Evolutionary conservation across 1,139 yeast genomes (phyloP), one percentile per base, ranked within the genome.

Genomic region (Blastobotrys petasosporus): DNA sequence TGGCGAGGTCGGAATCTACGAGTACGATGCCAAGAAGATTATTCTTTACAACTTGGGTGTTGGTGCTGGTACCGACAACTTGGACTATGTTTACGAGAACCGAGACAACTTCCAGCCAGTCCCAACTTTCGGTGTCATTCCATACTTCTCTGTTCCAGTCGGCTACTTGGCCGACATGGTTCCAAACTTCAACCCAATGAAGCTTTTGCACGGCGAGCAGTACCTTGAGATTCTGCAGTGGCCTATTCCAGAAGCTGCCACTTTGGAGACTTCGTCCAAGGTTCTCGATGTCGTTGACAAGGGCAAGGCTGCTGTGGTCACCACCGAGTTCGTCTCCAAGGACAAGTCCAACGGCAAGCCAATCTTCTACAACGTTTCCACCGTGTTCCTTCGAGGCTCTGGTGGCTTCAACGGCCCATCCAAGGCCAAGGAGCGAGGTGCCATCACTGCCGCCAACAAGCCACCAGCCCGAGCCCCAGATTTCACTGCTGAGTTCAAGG

Each of bases 201-300:
- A 82, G 69, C 75, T 92, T 63, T 75, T 92, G 59, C 97, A 92
- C 65, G 98, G 98, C 53, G 98, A 92, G 69, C 97, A 92, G 66
- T 92, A 85, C 67, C 73, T 90, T 58, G 90, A 81, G 68, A 69
- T 92, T 54, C 76, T 76, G 57, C 79, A 83, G 65, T 81, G 77
- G 74, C 94, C 95, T 54, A 73, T 92, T 49, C 95, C 96, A 54
- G 78, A 85, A 4, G 60, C 65, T 30, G 79, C 76, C 49, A 65
- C 69, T 2, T 65, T 88, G 44, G 75, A 68, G 52, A 85, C 95
- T 13, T 72, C 75, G 37, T 75, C 78, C 51, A 70, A 66, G 52
- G 90, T 95, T 41, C 71, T 90, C 48, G 85, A 85, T 34, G 79
- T 86, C 17, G 67, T 84, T 30, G 94, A 87, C 70, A 92, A 92